Percentiles rank a stretch among this genome's conserved stretches.
Conservation (phyloP, 2,329 filamentous ascomycete genomes). For the Colletotrichum costaricense region DNA sequence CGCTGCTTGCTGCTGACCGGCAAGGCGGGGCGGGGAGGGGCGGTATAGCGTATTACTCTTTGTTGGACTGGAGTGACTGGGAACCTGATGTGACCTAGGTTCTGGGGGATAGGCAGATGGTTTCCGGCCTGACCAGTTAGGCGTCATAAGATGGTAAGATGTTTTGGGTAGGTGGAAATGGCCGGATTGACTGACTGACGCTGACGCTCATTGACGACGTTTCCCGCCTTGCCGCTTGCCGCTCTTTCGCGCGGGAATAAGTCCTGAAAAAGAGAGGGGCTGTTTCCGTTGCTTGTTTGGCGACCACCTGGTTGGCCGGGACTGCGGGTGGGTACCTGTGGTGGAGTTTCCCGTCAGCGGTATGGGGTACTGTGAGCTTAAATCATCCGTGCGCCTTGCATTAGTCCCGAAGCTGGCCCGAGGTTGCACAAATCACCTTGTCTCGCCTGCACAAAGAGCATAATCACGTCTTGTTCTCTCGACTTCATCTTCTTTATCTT, state of each 20-base stretch:
- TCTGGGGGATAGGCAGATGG: background rate
- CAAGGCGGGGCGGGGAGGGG: slow-evolving; percentile 2
- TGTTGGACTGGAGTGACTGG: slow-evolving; percentile 6
- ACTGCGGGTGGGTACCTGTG: background rate
- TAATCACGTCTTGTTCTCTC: no score
- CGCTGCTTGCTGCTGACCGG: slow-evolving; percentile 14
- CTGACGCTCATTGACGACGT: slow-evolving; percentile 33
- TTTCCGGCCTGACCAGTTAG: slow-evolving; percentile 21
- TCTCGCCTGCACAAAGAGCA: background rate
- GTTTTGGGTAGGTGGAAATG: slow-evolving; percentile 9
- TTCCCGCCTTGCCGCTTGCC: slow-evolving; percentile 34
- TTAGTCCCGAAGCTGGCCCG: slow-evolving; percentile 13
- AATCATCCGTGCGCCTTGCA: slow-evolving; percentile 17
- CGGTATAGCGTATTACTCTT: slow-evolving; percentile 6
- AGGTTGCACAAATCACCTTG: slow-evolving; percentile 11
- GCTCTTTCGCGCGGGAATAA: slow-evolving; percentile 32
- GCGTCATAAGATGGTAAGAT: slow-evolving; percentile 5
- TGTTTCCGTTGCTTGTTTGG: slow-evolving; percentile 24
- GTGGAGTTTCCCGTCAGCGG: background rate
- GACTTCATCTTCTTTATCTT: no score
- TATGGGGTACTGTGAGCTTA: slow-evolving; percentile 28
- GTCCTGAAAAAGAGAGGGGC: slow-evolving; percentile 24
- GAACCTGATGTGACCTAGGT: slow-evolving; percentile 2
- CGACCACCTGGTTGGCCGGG: slow-evolving; percentile 23
- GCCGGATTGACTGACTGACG: slow-evolving; percentile 31